phyloP scores from a whole-genome alignment of 1,284 basidiomycete species.

The Pyrrhoderma lamaoense region DNA sequence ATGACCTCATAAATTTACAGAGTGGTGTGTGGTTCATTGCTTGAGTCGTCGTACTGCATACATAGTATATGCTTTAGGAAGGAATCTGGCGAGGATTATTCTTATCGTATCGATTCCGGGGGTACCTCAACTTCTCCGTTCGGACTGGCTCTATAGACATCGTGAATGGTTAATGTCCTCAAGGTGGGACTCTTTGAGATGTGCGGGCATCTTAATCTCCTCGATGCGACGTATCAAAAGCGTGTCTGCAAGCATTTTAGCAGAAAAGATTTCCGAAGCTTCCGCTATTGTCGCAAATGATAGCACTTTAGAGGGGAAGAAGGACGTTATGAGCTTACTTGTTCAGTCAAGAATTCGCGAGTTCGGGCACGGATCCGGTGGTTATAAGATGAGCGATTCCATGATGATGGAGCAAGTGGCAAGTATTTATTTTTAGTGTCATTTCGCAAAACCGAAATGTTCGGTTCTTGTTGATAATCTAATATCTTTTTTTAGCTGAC shows the following conservation, averaged over 20 bases:
- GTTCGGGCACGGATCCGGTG: conserved; percentile 24
- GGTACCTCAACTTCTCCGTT: conserved; percentile 24
- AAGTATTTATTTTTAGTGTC: not conserved
- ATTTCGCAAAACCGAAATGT: not conserved
- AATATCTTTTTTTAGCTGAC: conserved; percentile 30
- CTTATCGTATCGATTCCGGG: conserved; percentile 34
- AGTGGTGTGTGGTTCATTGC: conserved; percentile 26
- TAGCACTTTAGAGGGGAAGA: conserved; percentile 30
- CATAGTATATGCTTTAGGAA: conserved; percentile 22
- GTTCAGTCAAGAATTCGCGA: conserved; percentile 34
- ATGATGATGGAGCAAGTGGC: conserved; percentile 47
- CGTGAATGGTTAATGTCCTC: conserved; percentile 26
- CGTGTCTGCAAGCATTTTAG: conserved; percentile 35
- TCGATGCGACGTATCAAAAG: conserved; percentile 36
- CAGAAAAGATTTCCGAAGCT: conserved; percentile 34
- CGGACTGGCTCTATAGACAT: conserved; percentile 34
- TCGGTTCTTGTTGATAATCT: not conserved
- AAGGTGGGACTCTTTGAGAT: conserved; percentile 24
- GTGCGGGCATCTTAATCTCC: conserved; percentile 28
- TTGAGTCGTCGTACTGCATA: not conserved
- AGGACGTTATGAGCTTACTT: conserved; percentile 44
- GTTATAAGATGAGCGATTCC: conserved; percentile 37
- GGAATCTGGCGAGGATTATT: conserved; percentile 34
- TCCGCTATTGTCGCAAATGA: conserved; percentile 27
- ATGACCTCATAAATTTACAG: conserved; percentile 35